Conservation (phyloP, 306 rosid genomes). For the Rosa rugosa region DNA sequence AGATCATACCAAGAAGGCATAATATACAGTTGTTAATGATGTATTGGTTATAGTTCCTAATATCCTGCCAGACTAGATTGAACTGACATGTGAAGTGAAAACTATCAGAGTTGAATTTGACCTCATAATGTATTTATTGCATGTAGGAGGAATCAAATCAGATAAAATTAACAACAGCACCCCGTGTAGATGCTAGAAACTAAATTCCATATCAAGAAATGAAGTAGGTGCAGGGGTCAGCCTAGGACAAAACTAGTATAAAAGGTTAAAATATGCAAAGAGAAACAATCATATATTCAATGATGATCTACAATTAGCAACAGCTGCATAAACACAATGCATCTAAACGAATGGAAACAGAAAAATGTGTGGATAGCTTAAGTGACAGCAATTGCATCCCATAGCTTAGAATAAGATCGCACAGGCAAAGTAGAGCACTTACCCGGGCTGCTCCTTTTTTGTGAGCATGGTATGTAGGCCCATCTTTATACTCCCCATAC, state of each 20-base stretch:
- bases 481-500: slow-evolving; percentile 98
- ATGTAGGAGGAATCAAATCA: neutral
- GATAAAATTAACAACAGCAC: neutral
- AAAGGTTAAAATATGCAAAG: neutral
- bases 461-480: slow-evolving; percentile 87
- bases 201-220: neutral
- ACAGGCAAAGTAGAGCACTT: slow-evolving; percentile 30
- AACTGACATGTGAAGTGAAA: neutral
- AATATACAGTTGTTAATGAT: neutral
- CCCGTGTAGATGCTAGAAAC: neutral
- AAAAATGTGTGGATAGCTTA: neutral
- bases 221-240: neutral
- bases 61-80: neutral
- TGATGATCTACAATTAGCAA: neutral
- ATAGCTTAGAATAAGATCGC: slow-evolving; percentile 13
- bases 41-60: neutral
- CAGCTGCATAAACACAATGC: neutral
- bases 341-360: neutral
- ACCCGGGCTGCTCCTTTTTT: slow-evolving; percentile 92
- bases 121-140: neutral
- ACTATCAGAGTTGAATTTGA: neutral
- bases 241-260: neutral
- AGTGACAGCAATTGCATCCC: neutral
- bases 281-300: neutral
- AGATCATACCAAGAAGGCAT: neutral